Conservation (phyloP, 768 basidiomycete species). For the Mycena albidolilacea region DNA sequence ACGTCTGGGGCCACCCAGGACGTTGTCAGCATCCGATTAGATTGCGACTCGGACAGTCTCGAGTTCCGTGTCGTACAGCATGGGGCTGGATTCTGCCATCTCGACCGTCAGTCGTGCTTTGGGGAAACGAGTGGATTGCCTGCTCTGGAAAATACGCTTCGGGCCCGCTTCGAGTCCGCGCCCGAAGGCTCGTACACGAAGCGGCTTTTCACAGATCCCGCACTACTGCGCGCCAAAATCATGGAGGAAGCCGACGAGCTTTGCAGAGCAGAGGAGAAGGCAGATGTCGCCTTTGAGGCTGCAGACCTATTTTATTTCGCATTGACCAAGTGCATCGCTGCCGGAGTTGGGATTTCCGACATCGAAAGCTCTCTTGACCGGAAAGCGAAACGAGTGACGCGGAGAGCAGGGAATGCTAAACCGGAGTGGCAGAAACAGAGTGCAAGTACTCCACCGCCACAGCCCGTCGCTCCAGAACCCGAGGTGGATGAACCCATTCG, state of each 20-base stretch:
- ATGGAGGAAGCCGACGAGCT: constrained; percentile 99
- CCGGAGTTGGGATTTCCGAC: constrained; percentile 87
- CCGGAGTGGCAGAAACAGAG: constrained; percentile 73
- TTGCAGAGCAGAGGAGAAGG: constrained; percentile 82
- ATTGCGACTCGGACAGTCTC: constrained; percentile 95
- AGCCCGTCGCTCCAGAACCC: constrained; percentile 30
- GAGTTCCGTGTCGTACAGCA: constrained; percentile 93
- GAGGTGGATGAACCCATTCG: constrained; percentile 68
- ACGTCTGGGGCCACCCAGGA: constrained; percentile 96
- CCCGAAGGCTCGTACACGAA: constrained; percentile 95
- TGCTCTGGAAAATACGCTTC: constrained; percentile 85
- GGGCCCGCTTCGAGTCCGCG: constrained; percentile 78
- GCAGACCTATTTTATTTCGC: constrained; percentile 97
- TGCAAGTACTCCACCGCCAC: constrained; percentile 41
- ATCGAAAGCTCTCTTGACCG: constrained; percentile 87
- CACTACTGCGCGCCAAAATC: constrained; percentile 92
- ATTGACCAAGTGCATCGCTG: constrained; percentile 85
- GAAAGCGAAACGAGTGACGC: constrained; percentile 89
- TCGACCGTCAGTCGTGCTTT: constrained; percentile 91
- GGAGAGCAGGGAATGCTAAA: constrained; percentile 94
- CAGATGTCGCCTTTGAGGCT: constrained; percentile 94
- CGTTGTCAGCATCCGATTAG: constrained; percentile 83
- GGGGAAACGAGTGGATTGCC: constrained; percentile 84
- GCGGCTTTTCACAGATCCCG: constrained; percentile 85
- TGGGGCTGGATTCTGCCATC: constrained; percentile 95